These are phyloP conservation scores for Syzygium grande DNA, from an alignment of 345 rosid species.

Conservation along the genomic window DNA sequence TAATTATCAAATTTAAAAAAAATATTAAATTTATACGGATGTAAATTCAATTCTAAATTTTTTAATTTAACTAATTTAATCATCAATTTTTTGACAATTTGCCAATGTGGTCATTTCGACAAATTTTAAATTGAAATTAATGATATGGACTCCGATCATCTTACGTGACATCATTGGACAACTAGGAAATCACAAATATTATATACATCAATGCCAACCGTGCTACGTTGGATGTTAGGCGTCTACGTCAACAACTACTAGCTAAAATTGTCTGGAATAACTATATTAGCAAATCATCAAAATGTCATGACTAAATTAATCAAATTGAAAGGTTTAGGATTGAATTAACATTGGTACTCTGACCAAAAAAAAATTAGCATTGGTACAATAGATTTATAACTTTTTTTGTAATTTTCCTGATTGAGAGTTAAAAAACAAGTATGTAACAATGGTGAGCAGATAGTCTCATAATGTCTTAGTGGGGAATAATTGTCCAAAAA, in stretches of 20 bases:
- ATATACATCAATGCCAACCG: no score
- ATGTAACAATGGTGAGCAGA: neutral
- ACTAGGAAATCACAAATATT: no score
- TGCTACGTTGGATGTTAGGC: no score
- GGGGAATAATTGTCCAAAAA: no score
- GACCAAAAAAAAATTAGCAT: neutral
- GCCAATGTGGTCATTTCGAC: neutral
- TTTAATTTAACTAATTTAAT: neutral
- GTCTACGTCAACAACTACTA: no score
- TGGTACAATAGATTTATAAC: neutral
- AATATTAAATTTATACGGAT: neutral
- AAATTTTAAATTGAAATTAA: no score
- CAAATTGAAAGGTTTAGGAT: neutral
- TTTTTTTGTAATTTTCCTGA: neutral
- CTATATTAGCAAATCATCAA: neutral
- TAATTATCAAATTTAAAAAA: neutral
- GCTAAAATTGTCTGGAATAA: rapidly evolving
- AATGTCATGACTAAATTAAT: neutral
- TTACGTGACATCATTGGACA: no score
- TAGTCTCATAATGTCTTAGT: neutral
- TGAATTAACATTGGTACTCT: neutral
- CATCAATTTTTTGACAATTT: rapidly evolving
- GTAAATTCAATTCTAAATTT: rapidly evolving
- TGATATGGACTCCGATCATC: neutral
- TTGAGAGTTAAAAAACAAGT: neutral